Conservation (phyloP, 768 basidiomycete species). For the Floccularia luteovirens region DNA sequence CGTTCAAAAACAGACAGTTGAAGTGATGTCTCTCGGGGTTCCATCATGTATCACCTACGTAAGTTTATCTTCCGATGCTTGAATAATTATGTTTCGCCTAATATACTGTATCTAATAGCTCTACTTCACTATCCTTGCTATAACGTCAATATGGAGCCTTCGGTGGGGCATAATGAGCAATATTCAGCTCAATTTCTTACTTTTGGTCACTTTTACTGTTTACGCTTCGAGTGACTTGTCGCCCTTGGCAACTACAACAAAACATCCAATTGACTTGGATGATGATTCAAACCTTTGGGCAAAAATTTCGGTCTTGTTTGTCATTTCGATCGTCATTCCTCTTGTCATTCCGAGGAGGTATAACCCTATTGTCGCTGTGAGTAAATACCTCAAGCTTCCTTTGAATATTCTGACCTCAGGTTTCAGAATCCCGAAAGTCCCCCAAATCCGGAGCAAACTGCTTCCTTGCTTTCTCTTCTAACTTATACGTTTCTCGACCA, state of each 20-base stretch:
- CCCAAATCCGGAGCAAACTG: slow-evolving; percentile 3
- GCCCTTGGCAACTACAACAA: slow-evolving; percentile 42
- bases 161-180: no score
- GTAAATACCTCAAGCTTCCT: slow-evolving; percentile 12
- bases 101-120: no score
- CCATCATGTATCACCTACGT: no score
- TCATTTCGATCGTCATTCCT: slow-evolving; percentile 40
- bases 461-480: neutral
- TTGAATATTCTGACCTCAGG: neutral
- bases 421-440: neutral
- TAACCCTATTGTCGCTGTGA: slow-evolving; percentile 43
- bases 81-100: no score
- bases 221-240: slow-evolving; percentile 48
- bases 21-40: no score
- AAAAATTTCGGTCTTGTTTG: slow-evolving; percentile 19
- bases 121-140: no score
- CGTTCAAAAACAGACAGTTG: no score
- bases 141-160: no score
- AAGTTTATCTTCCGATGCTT: no score
- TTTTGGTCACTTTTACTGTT: slow-evolving; percentile 31
- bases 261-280: slow-evolving; percentile 31
- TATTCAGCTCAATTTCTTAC: no score
- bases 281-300: slow-evolving; percentile 19
- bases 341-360: slow-evolving; percentile 45
- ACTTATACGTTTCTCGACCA: neutral